Evolutionary conservation across 2,329 filamentous ascomycete species (phyloP).

Genomic region (Pseudonectria foliicola): DNA sequence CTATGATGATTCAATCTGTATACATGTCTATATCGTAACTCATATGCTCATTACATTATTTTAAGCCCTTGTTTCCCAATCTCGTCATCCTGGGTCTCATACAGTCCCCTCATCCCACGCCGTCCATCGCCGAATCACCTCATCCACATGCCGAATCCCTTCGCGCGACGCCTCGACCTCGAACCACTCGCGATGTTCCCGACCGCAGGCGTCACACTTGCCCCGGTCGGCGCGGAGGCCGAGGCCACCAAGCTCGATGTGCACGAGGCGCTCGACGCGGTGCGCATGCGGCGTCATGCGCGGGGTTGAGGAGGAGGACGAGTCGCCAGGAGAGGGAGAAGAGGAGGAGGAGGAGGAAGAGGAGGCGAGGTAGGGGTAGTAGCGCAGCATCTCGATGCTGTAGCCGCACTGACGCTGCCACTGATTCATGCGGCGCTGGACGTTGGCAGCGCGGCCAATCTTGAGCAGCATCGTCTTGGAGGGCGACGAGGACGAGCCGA

Average conservation of each 20-base stretch:
- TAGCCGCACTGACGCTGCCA: slow-evolving; percentile 93
- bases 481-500: neutral
- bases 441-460: slow-evolving; percentile 67
- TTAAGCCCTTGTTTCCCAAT: neutral
- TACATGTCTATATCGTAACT: too few species aligned
- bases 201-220: slow-evolving; percentile 70
- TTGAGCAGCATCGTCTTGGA: slow-evolving; percentile 56
- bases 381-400: slow-evolving; percentile 78
- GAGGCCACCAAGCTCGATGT: slow-evolving; percentile 72
- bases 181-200: slow-evolving; percentile 92
- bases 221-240: slow-evolving; percentile 44
- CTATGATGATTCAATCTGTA: too few species aligned
- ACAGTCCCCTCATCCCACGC: slow-evolving; percentile 62
- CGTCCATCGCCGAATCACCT: slow-evolving; percentile 77
- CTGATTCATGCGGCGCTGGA: slow-evolving; percentile 83
- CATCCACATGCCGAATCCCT: slow-evolving; percentile 58
- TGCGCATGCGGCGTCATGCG: slow-evolving; percentile 79
- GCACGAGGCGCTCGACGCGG: slow-evolving; percentile 82
- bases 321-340: slow-evolving; percentile 19
- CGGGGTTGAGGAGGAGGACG: slow-evolving; percentile 28
- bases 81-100: slow-evolving; percentile 1
- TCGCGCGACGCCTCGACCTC: slow-evolving; percentile 70
- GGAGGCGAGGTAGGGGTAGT: slow-evolving; percentile 72
- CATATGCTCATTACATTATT: too few species aligned
- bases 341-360: slow-evolving; percentile 32